A percentile compares a stretch with the other conserved stretches of the same genome.
phyloP scores from a whole-genome alignment of 768 basidiomycete genomes.

The Vararia minispora region DNA sequence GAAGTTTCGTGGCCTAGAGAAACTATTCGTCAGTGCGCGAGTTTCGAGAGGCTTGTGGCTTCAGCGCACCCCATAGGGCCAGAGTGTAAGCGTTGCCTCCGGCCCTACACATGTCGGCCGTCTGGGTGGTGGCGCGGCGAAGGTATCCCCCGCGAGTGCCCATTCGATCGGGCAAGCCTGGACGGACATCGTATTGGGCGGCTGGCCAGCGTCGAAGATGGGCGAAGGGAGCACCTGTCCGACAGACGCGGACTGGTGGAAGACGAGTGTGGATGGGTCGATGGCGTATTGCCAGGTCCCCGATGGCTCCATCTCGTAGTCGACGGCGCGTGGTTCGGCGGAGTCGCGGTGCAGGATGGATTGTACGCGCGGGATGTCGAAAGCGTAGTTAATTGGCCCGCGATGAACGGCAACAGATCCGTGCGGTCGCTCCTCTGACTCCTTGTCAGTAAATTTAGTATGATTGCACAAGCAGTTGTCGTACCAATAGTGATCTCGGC shows the following conservation, averaged over 20 bases:
- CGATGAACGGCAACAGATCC: conserved; percentile 43
- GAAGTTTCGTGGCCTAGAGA: too few species aligned
- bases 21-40: too few species aligned
- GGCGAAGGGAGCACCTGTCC: conserved; percentile 19
- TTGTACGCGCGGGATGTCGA: conserved; percentile 30
- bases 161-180: conserved; percentile 41
- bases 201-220: conserved; percentile 34
- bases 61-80: too few species aligned
- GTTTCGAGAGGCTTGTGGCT: too few species aligned
- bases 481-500: conserved; percentile 35
- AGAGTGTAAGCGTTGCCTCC: too few species aligned
- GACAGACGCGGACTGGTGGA: conserved; percentile 17
- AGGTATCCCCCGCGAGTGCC: conserved; percentile 32
- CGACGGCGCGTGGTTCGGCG: conserved; percentile 33
- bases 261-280: conserved; percentile 28
- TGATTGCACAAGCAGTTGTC: background rate
- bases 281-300: conserved; percentile 43
- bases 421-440: conserved; percentile 39
- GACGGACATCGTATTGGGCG: conserved; percentile 35
- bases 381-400: conserved; percentile 43
- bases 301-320: conserved; percentile 39
- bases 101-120: too few species aligned
- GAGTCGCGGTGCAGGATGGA: conserved; percentile 31
- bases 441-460: too few species aligned
- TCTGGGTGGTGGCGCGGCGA: too few species aligned